phyloP scores from a whole-genome alignment of 768 basidiomycete genomes.

The Leucocoprinus birnbaumii region DNA sequence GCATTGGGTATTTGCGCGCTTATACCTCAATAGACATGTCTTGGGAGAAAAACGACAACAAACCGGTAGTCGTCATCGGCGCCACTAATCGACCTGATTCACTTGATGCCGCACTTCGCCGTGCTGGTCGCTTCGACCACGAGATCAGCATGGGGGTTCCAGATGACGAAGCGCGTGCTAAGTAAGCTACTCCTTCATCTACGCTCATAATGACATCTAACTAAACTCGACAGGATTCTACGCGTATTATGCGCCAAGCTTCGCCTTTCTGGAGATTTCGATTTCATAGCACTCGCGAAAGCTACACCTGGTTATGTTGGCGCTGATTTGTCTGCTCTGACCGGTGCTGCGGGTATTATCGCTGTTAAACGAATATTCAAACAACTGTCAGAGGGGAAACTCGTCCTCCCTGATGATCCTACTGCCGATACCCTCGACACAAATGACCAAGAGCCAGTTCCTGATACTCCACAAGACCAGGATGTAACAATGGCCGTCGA shows the following conservation, averaged over 20 bases:
- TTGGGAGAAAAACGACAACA: conserved; percentile 92
- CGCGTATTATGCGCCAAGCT: conserved; percentile 83
- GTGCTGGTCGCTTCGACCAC: conserved; percentile 95
- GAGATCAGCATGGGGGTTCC: conserved; percentile 99
- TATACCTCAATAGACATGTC: conserved; percentile 66
- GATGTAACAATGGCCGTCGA: conserved; percentile 46
- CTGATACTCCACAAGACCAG: conserved; percentile 18
- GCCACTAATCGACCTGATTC: conserved; percentile 97
- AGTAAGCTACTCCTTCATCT: conserved; percentile 48
- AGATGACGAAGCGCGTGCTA: conserved; percentile 83
- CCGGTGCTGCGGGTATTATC: conserved; percentile 91
- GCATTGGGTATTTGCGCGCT: neutral
- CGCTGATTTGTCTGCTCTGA: conserved; percentile 87
- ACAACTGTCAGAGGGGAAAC: conserved; percentile 62
- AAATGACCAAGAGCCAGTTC: conserved; percentile 19
- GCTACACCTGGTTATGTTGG: conserved; percentile 97
- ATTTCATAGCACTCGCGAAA: conserved; percentile 83
- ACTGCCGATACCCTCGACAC: conserved; percentile 16
- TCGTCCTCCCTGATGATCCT: conserved; percentile 46
- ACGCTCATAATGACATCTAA: neutral
- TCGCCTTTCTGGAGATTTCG: conserved; percentile 82
- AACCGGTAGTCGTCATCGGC: conserved; percentile 91
- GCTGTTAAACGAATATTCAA: conserved; percentile 97
- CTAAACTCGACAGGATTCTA: conserved; percentile 65
- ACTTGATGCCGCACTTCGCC: conserved; percentile 86